Conservation (phyloP, 352 stramenopile species). For the Pythium insidiosum region DNA sequence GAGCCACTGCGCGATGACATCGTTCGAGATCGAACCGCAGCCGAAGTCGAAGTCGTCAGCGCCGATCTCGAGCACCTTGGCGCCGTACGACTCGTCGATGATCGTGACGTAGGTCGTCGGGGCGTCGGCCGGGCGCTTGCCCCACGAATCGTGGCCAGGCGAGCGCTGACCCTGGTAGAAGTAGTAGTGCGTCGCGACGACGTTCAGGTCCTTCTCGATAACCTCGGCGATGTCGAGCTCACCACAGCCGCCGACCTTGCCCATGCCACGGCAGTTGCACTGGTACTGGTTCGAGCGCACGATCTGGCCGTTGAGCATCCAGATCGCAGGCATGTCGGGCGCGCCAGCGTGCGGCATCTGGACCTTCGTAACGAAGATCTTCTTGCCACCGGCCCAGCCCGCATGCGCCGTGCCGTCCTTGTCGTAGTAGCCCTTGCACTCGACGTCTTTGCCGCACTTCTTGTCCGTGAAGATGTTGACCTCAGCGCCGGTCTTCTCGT, state of each 20-base stretch:
- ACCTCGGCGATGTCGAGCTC: conserved; percentile 78
- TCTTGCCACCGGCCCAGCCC: conserved; percentile 67
- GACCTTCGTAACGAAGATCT: conserved; percentile 72
- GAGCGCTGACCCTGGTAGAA: conserved; percentile 53
- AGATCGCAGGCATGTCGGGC: conserved; percentile 62
- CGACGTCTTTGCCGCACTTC: conserved; percentile 34
- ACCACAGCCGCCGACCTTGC: conserved; percentile 52
- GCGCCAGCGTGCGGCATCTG: conserved; percentile 35
- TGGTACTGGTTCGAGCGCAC: conserved; percentile 66
- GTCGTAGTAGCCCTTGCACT: conserved; percentile 65
- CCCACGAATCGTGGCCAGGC: conserved; percentile 62
- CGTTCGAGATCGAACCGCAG: conserved; percentile 29
- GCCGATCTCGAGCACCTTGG: conserved; percentile 60
- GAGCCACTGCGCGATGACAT: conserved; percentile 53
- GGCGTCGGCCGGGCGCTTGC: conserved; percentile 31
- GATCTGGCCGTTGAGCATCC: conserved; percentile 64
- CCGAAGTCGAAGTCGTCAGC: conserved; percentile 60
- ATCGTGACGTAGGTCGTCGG: conserved; percentile 62
- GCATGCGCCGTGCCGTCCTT: conserved; percentile 50
- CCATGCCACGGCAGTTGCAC: conserved; percentile 75
- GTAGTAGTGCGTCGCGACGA: conserved; percentile 77
- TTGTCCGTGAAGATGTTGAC: conserved; percentile 71
- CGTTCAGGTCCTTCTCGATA: conserved; percentile 45
- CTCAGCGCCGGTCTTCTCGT: conserved; percentile 56
- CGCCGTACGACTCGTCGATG: conserved; percentile 53